Percentiles rank a stretch among this genome's conserved stretches.
Evolutionary conservation across 768 basidiomycete genomes (phyloP).

Genomic region (Imleria badia): DNA sequence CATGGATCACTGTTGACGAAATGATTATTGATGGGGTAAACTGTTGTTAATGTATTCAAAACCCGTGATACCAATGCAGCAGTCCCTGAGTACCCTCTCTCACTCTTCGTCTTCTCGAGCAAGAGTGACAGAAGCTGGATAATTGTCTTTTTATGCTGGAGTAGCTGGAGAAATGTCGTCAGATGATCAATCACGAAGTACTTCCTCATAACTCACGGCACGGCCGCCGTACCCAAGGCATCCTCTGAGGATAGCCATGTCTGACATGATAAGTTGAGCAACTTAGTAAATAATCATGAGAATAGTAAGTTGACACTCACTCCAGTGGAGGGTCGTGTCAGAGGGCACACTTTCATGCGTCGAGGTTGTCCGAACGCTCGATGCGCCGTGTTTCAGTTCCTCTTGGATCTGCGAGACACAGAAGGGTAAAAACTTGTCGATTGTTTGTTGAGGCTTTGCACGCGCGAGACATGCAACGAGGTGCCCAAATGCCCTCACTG

Average conservation of each 20-base stretch:
- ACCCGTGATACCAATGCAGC: conserved; percentile 76
- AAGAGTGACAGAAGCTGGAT: conserved; percentile 62
- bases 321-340: conserved; percentile 92
- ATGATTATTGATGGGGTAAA: conserved; percentile 75
- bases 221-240: conserved; percentile 74
- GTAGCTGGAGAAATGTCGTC: conserved; percentile 44
- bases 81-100: conserved; percentile 82
- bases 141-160: conserved; percentile 67
- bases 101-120: conserved; percentile 78
- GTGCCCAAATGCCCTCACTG: conserved; percentile 88
- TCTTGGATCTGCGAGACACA: conserved; percentile 76
- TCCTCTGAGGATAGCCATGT: conserved; percentile 79
- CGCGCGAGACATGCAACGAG: conserved; percentile 83
- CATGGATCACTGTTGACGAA: conserved; percentile 85
- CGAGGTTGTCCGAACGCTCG: conserved; percentile 79
- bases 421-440: conserved; percentile 77
- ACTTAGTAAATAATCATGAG: not conserved
- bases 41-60: conserved; percentile 69
- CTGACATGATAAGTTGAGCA: conserved; percentile 35
- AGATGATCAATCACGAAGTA: not conserved
- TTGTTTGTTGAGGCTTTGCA: conserved; percentile 69
- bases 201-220: conserved; percentile 42
- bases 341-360: conserved; percentile 71
- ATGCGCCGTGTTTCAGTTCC: conserved; percentile 89
- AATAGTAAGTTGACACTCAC: conserved; percentile 41